These are phyloP conservation scores for Ophiostoma tasmaniense DNA, from an alignment of 2,329 filamentous ascomycete species.

Conservation along the genomic window DNA sequence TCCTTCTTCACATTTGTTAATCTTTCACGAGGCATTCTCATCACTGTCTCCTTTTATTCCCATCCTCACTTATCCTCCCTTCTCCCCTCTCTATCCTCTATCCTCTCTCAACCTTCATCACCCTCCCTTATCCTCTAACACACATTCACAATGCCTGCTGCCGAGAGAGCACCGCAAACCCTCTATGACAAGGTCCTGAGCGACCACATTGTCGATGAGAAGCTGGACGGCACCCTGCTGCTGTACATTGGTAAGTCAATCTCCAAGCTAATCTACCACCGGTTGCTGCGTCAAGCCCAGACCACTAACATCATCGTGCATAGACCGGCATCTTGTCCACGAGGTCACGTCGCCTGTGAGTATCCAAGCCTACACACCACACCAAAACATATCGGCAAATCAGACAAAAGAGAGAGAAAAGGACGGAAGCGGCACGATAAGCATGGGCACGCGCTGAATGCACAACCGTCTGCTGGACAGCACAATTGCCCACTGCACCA, in stretches of 20 bases:
- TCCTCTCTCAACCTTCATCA: background rate
- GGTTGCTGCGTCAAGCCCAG: background rate
- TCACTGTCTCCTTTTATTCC: background rate
- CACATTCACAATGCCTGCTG: slow-evolving; percentile 56
- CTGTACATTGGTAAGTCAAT: slow-evolving; percentile 74
- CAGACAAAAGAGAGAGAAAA: background rate
- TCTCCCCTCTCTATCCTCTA: background rate
- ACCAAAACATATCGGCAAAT: background rate
- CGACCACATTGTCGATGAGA: slow-evolving; percentile 90
- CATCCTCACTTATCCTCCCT: too few relatives aligned
- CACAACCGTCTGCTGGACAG: background rate
- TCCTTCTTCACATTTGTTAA: background rate
- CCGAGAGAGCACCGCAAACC: slow-evolving; percentile 65
- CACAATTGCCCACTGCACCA: background rate
- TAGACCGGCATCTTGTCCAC: slow-evolving; percentile 91
- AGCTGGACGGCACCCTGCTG: slow-evolving; percentile 83
- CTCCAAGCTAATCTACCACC: slow-evolving; percentile 28
- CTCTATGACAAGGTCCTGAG: slow-evolving; percentile 97
- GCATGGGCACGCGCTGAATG: background rate
- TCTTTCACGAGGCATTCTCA: background rate
- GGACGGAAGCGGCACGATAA: background rate
- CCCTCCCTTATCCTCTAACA: background rate
- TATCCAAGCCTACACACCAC: slow-evolving; percentile 2
- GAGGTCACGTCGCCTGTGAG: slow-evolving; percentile 93
- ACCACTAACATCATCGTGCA: slow-evolving; percentile 12